These are phyloP conservation scores for Diplogelasinospora grovesii DNA, from an alignment of 495 filamentous ascomycete species.

Conservation along the genomic window DNA sequence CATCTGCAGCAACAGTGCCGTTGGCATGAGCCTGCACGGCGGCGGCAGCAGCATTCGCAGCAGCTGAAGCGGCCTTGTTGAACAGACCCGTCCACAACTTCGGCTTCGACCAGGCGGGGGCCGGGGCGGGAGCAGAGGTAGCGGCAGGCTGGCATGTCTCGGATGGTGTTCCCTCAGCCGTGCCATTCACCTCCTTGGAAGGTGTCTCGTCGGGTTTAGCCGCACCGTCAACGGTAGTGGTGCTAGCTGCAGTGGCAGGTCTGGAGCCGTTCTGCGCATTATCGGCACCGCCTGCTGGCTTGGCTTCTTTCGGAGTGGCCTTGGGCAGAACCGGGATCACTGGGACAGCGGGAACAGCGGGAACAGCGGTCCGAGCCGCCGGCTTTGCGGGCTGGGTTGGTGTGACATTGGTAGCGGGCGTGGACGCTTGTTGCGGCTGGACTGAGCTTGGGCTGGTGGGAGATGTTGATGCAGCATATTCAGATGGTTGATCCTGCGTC, in stretches of 20 bases:
- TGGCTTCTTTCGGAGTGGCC: slow-evolving; percentile 29
- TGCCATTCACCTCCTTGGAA: slow-evolving; percentile 14
- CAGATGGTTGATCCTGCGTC: slow-evolving; percentile 59
- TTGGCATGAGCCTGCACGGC: slow-evolving; percentile 21
- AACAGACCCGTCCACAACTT: slow-evolving; percentile 79
- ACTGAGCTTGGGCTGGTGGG: slow-evolving; percentile 65
- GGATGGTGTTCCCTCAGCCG: slow-evolving; percentile 12
- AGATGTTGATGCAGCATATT: slow-evolving; percentile 56
- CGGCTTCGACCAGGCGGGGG: slow-evolving; percentile 43
- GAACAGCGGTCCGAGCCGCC: slow-evolving; percentile 43
- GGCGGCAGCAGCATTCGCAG: slow-evolving; percentile 18
- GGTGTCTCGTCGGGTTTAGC: slow-evolving; percentile 20
- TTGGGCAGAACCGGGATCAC: slow-evolving; percentile 61
- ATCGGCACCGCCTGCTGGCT: slow-evolving; percentile 32
- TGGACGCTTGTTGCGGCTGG: slow-evolving; percentile 35
- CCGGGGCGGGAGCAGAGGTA: slow-evolving; percentile 28
- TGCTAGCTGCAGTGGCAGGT: slow-evolving; percentile 17
- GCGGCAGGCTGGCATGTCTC: no score
- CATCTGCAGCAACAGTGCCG: slow-evolving; percentile 15
- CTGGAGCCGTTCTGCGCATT: slow-evolving; percentile 13
- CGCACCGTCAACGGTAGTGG: slow-evolving; percentile 28
- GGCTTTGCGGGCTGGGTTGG: slow-evolving; percentile 38
- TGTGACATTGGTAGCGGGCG: slow-evolving; percentile 12
- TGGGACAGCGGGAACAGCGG: slow-evolving; percentile 62
- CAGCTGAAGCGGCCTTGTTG: slow-evolving; percentile 40